Conservation (phyloP, 176 grass and related monocot species). For the Triticum monococcum region DNA sequence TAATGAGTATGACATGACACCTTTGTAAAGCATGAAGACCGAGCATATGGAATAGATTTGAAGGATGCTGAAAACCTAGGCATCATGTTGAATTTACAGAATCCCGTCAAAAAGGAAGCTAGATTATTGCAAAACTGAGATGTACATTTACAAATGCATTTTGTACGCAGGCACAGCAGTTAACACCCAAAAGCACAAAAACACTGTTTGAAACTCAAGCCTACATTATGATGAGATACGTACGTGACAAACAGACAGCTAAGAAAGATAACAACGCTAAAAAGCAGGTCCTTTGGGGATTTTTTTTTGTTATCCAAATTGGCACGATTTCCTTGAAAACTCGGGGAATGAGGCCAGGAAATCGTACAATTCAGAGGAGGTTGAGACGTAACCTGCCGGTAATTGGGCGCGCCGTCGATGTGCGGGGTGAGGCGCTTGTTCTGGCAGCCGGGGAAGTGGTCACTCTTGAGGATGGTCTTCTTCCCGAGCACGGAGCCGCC, state of each 20-base stretch:
- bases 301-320: not conserved
- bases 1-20: not conserved
- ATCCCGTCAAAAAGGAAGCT: conserved; percentile 7
- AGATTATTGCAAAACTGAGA: not conserved
- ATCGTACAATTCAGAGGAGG: not conserved
- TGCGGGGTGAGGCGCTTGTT: conserved; percentile 89
- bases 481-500: conserved; percentile 96
- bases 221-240: not conserved
- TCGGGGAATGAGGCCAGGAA: not conserved
- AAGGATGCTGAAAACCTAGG: not conserved
- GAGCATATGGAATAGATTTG: not conserved
- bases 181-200: not conserved
- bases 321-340: not conserved
- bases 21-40: conserved; percentile 4
- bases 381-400: conserved; percentile 62
- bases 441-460: conserved; percentile 97
- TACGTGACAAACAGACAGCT: not conserved
- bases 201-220: not conserved
- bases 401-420: conserved; percentile 98
- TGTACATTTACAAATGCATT: no score
- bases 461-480: conserved; percentile 99
- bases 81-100: not conserved
- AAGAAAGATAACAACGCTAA: not conserved
- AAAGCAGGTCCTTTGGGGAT: no score
- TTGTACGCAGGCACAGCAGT: not conserved